Evolutionary conservation across 1,284 basidiomycete genomes (phyloP), one percentile per base, ranked within the genome.

Genomic region (Psilocybe mexicana): DNA sequence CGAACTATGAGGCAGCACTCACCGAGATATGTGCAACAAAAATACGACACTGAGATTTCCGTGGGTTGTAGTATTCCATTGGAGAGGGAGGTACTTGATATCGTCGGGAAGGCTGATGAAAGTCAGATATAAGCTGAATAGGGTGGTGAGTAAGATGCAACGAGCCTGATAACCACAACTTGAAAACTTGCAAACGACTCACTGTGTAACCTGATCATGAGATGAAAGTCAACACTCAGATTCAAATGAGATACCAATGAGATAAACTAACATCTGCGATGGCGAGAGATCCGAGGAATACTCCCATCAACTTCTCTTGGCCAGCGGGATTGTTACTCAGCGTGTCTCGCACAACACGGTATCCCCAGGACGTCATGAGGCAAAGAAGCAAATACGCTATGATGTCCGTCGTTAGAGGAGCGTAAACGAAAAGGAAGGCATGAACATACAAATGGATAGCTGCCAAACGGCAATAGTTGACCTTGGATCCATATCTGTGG

Each of bases 61-160:
- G 63, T 90, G 88, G 0, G 84, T 88, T 72, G 82, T 86, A 5
- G 77, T 68, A 69, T 90, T 91, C 88, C 88, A 92, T 14, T 69
- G 65, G 7, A 67, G 64, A 44, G 81, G 74, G 18, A 72, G 72
- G 61, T 79, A 84, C 49, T 77, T 80, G 59, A 88, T 69, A 11
- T 80, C 73, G 25, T 69, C 65, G 1, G 89, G 89, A 28, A 90
- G 77, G 14, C 77, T 79, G 53, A 81, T 60, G 64, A 83, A 79
- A 8, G 85, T 84, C 43, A 76, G 77, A 24, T 75, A 69, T 51
- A 89, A 79, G 66, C 89, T 91, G 56, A 33, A 55, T 54, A 55
- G 38, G n/a, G 52, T 11, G 54, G 8, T 25, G 43, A 11, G 51
- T 5, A 3, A 36, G 54, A 18, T 49, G 11, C 5, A 12, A 36